Evolutionary conservation across 1,284 basidiomycete species (phyloP).

Genomic region (Pseudozyma hubeiensis): DNA sequence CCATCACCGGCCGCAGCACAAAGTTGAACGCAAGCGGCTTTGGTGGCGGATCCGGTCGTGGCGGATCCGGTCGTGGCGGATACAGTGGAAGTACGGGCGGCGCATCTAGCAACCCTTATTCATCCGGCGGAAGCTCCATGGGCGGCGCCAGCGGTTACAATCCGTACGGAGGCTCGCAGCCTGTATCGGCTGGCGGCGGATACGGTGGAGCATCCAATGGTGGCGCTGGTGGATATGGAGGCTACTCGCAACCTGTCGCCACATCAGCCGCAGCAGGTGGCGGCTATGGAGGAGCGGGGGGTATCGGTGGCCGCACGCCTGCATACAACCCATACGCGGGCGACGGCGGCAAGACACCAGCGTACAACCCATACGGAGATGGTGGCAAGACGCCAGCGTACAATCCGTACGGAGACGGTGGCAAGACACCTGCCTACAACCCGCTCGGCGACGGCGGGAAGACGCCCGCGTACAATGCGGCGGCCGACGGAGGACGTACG

Average conservation of each 20-base stretch:
- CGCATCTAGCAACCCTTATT: constrained; percentile 47
- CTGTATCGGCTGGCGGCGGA: constrained; percentile 22
- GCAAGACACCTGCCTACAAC: constrained; percentile 52
- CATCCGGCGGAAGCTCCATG: constrained; percentile 25
- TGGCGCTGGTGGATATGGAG: constrained; percentile 19
- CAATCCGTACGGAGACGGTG: constrained; percentile 51
- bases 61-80: constrained; percentile 14
- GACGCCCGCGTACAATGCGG: constrained; percentile 62
- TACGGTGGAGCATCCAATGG: constrained; percentile 24
- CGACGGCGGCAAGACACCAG: constrained; percentile 58
- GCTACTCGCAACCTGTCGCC: constrained; percentile 41
- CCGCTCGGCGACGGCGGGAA: constrained; percentile 54
- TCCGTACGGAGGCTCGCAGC: constrained; percentile 39
- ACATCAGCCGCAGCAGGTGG: constrained; percentile 19
- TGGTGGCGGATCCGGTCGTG: constrained; percentile 1
- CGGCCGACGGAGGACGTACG: constrained; percentile 47
- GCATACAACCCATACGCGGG: constrained; percentile 50
- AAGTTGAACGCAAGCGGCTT: constrained; percentile 35
- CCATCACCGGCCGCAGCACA: constrained; percentile 58
- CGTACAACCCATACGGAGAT: constrained; percentile 51
- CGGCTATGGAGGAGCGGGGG: constrained; percentile 27
- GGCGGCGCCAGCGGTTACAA: constrained; percentile 33
- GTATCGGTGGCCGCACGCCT: constrained; percentile 22
- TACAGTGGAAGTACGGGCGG: constrained; percentile 27
- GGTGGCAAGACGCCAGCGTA: constrained; percentile 54